Evolutionary conservation across 495 filamentous ascomycete species (phyloP).

Genomic region (Daldinia caldariorum): DNA sequence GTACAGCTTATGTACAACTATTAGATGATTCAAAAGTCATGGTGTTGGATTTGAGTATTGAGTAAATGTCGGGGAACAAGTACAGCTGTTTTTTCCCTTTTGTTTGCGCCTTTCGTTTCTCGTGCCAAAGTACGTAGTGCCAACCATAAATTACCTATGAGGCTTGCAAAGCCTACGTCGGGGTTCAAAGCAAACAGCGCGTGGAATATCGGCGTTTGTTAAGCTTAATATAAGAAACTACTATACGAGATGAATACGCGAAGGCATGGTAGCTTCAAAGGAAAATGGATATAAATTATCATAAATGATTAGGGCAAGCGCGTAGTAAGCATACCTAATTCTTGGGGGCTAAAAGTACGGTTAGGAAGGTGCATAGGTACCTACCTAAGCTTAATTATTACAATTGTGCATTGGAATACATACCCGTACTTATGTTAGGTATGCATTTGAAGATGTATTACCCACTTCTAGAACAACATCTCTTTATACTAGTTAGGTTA

Average conservation of each 20-base stretch:
- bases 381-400: too few species aligned
- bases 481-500: neutral
- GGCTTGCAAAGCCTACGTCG: conserved; percentile 2
- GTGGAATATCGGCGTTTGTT: conserved; percentile 18
- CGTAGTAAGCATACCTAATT: conserved; percentile 42
- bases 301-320: conserved; percentile 2
- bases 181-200: conserved; percentile 6
- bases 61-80: neutral
- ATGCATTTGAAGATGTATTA: neutral
- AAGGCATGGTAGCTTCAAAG: neutral
- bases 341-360: conserved; percentile 30
- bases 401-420: too few species aligned
- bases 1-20: neutral
- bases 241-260: conserved; percentile 11
- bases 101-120: neutral
- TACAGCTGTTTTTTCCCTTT: neutral
- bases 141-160: neutral
- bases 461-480: neutral
- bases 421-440: too few species aligned
- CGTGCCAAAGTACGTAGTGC: neutral
- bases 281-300: neutral
- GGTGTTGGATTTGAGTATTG: neutral
- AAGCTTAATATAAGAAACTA: conserved; percentile 24
- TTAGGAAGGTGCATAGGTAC: neutral
- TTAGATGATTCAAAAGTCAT: neutral